Evolutionary conservation across 2,329 filamentous ascomycete species (phyloP).

Genomic region (Calonectria pteridis): DNA sequence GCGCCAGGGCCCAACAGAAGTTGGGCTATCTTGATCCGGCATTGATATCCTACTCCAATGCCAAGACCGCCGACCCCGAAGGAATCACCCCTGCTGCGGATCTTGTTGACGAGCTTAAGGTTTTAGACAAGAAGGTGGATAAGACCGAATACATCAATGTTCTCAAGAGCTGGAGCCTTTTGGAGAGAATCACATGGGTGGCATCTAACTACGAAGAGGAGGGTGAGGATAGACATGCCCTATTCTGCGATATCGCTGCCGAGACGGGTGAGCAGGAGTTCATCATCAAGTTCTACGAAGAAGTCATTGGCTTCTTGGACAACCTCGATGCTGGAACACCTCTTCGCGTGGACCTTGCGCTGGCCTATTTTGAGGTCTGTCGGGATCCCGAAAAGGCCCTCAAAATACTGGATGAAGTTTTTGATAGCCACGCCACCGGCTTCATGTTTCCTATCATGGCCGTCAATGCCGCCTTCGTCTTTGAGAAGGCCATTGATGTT

Average conservation of each 20-base stretch:
- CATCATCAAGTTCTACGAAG: slow-evolving; percentile 39
- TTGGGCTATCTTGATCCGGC: not conserved
- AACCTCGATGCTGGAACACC: slow-evolving; percentile 43
- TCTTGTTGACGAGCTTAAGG: slow-evolving; percentile 36
- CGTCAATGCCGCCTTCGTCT: slow-evolving; percentile 23
- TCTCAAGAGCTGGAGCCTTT: slow-evolving; percentile 41
- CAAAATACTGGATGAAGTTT: slow-evolving; percentile 35
- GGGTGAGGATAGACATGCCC: not conserved
- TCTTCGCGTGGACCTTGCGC: slow-evolving; percentile 35
- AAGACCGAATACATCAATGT: slow-evolving; percentile 27
- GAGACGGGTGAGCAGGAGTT: slow-evolving; percentile 38
- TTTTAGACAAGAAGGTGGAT: slow-evolving; percentile 30
- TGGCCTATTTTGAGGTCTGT: slow-evolving; percentile 31
- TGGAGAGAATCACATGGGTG: slow-evolving; percentile 46
- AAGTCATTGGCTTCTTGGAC: slow-evolving; percentile 40
- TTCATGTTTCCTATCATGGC: slow-evolving; percentile 39
- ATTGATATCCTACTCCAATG: not conserved
- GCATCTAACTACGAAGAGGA: slow-evolving; percentile 35
- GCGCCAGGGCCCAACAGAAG: not conserved
- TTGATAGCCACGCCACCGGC: slow-evolving; percentile 36
- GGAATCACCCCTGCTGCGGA: slow-evolving; percentile 32
- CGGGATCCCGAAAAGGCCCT: slow-evolving; percentile 31
- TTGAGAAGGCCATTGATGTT: slow-evolving; percentile 28
- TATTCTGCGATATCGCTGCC: slow-evolving; percentile 32
- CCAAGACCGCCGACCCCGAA: slow-evolving; percentile 10